Evolutionary conservation across 2,329 filamentous ascomycete species (phyloP).

Genomic region (Nigrograna mackinnonii): DNA sequence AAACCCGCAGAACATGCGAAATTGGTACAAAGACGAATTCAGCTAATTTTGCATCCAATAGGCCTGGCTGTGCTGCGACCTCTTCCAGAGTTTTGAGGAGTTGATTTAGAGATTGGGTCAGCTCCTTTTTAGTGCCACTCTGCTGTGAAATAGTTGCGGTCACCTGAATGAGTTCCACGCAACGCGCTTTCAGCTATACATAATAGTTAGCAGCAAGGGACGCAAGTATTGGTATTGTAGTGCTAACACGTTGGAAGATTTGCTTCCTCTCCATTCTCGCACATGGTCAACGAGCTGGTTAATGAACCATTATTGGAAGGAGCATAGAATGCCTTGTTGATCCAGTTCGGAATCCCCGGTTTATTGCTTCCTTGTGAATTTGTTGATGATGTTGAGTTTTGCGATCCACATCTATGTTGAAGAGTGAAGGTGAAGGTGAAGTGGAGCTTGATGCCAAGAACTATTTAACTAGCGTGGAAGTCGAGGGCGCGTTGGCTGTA

Average conservation of each 20-base stretch:
- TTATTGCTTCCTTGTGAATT: no score
- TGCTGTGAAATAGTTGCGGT: slow-evolving; percentile 55
- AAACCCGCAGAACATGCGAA: slow-evolving; percentile 79
- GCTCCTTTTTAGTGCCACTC: slow-evolving; percentile 47
- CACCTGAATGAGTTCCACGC: slow-evolving; percentile 61
- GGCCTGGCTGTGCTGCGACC: slow-evolving; percentile 35
- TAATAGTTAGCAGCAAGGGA: slow-evolving; percentile 14
- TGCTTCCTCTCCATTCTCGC: slow-evolving; percentile 40
- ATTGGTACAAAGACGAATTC: slow-evolving; percentile 96
- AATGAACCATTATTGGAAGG: no score
- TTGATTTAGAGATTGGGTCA: slow-evolving; percentile 52
- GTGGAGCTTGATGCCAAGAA: no score
- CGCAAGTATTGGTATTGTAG: not conserved
- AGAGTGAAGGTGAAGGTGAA: no score
- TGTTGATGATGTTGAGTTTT: no score
- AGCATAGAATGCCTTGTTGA: no score
- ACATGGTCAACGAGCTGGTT: not conserved
- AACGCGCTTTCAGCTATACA: slow-evolving; percentile 61
- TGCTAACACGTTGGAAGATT: slow-evolving; percentile 41
- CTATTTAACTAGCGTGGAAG: no score
- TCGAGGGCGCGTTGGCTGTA: no score
- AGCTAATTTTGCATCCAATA: slow-evolving; percentile 78
- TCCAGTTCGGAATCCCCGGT: no score
- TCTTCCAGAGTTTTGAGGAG: slow-evolving; percentile 47
- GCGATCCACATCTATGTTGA: no score